These are phyloP conservation scores for Trichocladium uniseriatum DNA, from an alignment of 495 filamentous ascomycete species.

Conservation along the genomic window DNA sequence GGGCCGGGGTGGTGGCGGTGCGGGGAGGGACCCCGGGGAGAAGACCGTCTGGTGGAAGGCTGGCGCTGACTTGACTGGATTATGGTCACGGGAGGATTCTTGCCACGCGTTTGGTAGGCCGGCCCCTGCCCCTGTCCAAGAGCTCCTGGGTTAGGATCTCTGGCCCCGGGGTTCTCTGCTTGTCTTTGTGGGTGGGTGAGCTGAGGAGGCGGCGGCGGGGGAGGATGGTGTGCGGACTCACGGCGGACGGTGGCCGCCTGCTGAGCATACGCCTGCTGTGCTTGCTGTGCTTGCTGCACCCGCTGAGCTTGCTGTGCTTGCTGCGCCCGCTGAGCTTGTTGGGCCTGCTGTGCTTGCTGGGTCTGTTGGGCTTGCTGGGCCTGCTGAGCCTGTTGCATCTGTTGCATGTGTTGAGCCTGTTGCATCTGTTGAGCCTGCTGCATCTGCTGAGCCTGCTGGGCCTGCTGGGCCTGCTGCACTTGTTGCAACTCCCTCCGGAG, in stretches of 20 bases:
- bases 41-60: not conserved
- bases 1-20: not conserved
- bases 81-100: not conserved
- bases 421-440: no score
- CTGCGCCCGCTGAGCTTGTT: no score
- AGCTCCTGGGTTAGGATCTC: not conserved
- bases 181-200: not conserved
- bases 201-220: not conserved
- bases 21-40: not conserved
- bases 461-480: no score
- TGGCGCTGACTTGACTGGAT: conserved; percentile 1
- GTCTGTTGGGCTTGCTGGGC: no score
- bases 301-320: no score
- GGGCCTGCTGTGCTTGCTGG: no score
- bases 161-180: not conserved
- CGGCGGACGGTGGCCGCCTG: not conserved
- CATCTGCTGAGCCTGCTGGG: no score
- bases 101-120: not conserved
- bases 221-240: not conserved
- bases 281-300: no score
- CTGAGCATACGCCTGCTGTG: not conserved
- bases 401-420: no score
- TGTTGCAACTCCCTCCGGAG: not conserved
- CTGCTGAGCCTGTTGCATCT: no score
- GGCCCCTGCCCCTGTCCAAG: not conserved